Evolutionary conservation across 2,329 filamentous ascomycete species (phyloP).

Genomic region (Botryotinia globosa): DNA sequence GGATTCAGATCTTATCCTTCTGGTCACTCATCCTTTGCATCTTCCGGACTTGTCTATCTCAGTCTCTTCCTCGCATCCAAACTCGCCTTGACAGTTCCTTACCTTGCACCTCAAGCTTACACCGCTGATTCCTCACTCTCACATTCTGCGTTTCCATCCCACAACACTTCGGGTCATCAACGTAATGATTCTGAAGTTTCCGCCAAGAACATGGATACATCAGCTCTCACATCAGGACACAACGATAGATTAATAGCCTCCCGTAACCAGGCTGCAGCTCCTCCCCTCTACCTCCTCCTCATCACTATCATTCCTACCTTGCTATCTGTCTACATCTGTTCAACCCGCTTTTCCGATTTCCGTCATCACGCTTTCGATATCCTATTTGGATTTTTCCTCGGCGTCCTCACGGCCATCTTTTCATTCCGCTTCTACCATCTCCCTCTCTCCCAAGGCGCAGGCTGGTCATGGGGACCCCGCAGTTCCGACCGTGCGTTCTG

Average conservation of each 20-base stretch:
- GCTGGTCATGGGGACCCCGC: constrained; percentile 86
- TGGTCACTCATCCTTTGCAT: constrained; percentile 72
- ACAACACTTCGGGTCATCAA: constrained; percentile 37
- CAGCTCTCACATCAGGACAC: constrained; percentile 30
- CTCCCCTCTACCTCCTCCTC: constrained; percentile 74
- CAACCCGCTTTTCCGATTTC: constrained; percentile 83
- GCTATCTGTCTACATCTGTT: constrained; percentile 75
- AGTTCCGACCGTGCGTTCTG: constrained; percentile 73
- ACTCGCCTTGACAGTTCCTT: constrained; percentile 71
- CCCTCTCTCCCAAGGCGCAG: constrained; percentile 72
- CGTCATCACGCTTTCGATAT: constrained; percentile 93
- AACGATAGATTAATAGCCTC: constrained; percentile 46
- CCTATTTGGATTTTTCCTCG: constrained; percentile 78
- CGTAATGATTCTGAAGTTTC: neutral
- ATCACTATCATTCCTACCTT: constrained; percentile 70
- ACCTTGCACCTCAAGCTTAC: constrained; percentile 53
- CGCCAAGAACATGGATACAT: constrained; percentile 13
- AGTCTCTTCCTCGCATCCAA: constrained; percentile 84
- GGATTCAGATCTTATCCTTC: constrained; percentile 84
- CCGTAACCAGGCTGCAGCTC: constrained; percentile 74
- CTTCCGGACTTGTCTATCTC: constrained; percentile 79
- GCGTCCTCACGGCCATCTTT: constrained; percentile 66
- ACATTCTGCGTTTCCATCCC: constrained; percentile 73
- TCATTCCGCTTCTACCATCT: constrained; percentile 85
- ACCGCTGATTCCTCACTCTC: constrained; percentile 46